Conservation (phyloP, 345 rosid species). For the Citrus cavaleriei region DNA sequence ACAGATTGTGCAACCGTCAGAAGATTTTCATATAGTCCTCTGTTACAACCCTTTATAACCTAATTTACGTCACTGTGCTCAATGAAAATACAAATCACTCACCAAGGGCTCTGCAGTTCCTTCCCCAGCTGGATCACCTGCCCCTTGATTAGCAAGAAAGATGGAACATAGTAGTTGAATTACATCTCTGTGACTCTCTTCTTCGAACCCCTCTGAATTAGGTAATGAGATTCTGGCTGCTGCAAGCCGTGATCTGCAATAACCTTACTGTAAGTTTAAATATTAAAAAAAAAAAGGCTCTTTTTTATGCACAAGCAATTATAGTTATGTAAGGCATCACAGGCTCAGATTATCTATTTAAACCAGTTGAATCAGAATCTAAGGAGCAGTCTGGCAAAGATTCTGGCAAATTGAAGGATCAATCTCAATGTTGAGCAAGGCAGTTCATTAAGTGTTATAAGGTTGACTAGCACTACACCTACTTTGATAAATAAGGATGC, state of each 20-base stretch:
- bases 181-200: conserved; percentile 46
- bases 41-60: not conserved
- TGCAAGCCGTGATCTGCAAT: conserved; percentile 79
- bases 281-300: too few relatives aligned
- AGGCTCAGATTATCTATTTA: not conserved
- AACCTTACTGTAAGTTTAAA: not conserved
- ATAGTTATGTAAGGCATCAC: not conserved
- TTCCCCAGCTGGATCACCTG: conserved; percentile 60
- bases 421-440: not conserved
- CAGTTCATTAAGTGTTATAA: not conserved
- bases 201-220: conserved; percentile 43
- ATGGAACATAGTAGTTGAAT: conserved; percentile 81
- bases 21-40: not conserved
- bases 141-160: conserved; percentile 76
- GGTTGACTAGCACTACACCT: not conserved
- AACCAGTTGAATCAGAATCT: not conserved
- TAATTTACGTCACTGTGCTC: not conserved
- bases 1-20: not conserved
- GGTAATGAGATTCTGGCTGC: conserved; percentile 54
- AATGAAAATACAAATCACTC: conserved; percentile 23
- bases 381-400: not conserved
- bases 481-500: not conserved
- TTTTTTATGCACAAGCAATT: not conserved
- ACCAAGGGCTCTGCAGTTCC: conserved; percentile 55
- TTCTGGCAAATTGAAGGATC: not conserved